A percentile compares a stretch with the other conserved stretches of the same genome.
Conservation (phyloP, 164 flowering plant species). For the Macadamia tetraphylla region DNA sequence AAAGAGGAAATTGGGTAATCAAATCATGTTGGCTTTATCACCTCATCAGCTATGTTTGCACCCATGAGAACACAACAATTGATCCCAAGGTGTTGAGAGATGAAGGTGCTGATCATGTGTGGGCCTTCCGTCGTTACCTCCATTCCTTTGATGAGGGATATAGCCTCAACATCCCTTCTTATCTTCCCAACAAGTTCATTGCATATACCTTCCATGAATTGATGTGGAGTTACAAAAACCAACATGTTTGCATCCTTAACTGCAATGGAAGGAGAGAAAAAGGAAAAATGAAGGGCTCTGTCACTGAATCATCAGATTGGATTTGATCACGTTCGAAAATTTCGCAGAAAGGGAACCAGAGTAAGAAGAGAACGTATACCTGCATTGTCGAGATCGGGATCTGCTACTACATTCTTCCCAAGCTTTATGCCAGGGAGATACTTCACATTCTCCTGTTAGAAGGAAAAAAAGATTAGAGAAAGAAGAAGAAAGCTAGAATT, state of each 20-base stretch:
- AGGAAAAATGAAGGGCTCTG: neutral
- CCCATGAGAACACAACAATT: constrained; percentile 98
- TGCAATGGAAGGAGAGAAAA: constrained; percentile 26
- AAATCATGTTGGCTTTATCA: constrained; percentile 2
- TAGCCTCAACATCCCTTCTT: constrained; percentile 52
- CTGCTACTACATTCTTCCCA: constrained; percentile 92
- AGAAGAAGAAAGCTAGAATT: neutral
- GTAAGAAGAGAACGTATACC: constrained; percentile 31
- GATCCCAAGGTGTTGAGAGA: constrained; percentile 58
- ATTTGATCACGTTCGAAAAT: neutral
- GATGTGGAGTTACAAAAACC: constrained; percentile 96
- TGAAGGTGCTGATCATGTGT: constrained; percentile 77
- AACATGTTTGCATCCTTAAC: constrained; percentile 84
- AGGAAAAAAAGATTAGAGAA: neutral
- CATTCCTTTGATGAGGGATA: constrained; percentile 94
- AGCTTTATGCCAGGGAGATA: constrained; percentile 94
- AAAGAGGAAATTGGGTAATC: neutral
- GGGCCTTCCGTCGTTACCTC: constrained; percentile 94
- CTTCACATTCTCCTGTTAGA: constrained; percentile 77
- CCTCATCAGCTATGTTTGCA: constrained; percentile 96
- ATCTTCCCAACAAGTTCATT: constrained; percentile 70
- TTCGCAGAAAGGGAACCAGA: too few relatives aligned
- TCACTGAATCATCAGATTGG: neutral
- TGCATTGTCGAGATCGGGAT: constrained; percentile 81
- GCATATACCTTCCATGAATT: constrained; percentile 89